Evolutionary conservation across 352 stramenopile genomes (phyloP), one percentile per base, ranked within the genome.

Genomic region (Pythium pyrilobum): DNA sequence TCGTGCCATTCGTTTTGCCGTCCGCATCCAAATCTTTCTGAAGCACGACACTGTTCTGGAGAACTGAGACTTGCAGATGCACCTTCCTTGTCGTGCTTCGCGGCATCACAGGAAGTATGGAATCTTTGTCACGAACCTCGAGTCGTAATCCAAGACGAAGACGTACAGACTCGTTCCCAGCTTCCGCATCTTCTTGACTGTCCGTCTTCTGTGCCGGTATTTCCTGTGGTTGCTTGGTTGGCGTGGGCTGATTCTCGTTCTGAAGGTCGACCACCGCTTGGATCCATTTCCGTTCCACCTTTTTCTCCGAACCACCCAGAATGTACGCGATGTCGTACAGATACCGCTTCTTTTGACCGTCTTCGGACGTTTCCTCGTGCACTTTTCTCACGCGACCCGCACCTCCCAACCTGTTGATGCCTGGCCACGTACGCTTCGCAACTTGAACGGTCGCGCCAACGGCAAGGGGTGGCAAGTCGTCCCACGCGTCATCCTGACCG

Each of bases 381-480:
- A 83, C 71, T 62, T 75, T 79, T 10, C 70, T 71, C 31, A 93
- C 71, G 28, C 84, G 77, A 28, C 77, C 84, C 9, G 79, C 74
- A 15, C 84, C 84, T 12, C 84, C 84, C 5, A 91, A 71, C 52
- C 92, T 94, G 58, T 94, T 94, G 64, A 94, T 94, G 3, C 84
- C 84, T 28, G 84, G 79, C 84, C 84, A 94, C 12, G 81, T 94
- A 10, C 83, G 79, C 56, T 88, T 90, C 0, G 74, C 81, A 2
- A 94, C 83, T 13, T 71, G 81, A 7, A 92, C 81, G 20, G 79
- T 89, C 0, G 70, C 78, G 1, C 79, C 77, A 9, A 87, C 64
- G 0, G 58, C 67, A 2, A 91, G 60, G 6, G 78, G 49, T 21
- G 66, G 69, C 29, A 71, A 46, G 39, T 79, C 62, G 45, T 84